A percentile compares a stretch with the other conserved stretches of the same genome.
These are phyloP conservation scores for Hypoxylon subgilvum DNA, from an alignment of 495 filamentous ascomycete genomes.

Conservation along the genomic window DNA sequence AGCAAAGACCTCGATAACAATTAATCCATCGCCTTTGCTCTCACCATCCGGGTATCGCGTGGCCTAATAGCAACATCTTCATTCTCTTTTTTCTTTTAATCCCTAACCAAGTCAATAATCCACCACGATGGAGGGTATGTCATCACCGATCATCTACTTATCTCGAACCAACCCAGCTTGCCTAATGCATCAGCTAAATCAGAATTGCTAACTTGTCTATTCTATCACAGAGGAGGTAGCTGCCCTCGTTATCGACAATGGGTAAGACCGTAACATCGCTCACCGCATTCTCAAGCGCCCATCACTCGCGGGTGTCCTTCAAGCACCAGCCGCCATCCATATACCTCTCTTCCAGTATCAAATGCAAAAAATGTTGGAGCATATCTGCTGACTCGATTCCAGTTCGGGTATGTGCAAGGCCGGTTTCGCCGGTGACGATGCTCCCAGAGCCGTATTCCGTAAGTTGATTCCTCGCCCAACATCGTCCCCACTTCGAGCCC, in stretches of 20 bases:
- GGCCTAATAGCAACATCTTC: conserved; percentile 43
- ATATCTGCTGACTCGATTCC: conserved; percentile 57
- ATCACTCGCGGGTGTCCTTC: conserved; percentile 14
- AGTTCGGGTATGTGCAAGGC: conserved; percentile 99
- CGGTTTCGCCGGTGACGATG: conserved; percentile 99
- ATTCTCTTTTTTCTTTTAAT: conserved; percentile 44
- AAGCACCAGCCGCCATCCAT: conserved; percentile 16
- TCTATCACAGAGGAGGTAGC: conserved; percentile 93
- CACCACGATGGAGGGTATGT: conserved; percentile 61
- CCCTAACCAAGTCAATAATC: conserved; percentile 54
- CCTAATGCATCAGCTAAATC: conserved; percentile 9
- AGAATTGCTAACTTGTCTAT: conserved; percentile 60
- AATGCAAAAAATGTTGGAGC: conserved; percentile 7
- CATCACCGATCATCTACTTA: conserved; percentile 8
- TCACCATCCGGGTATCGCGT: conserved; percentile 54
- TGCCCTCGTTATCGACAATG: conserved; percentile 99
- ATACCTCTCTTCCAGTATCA: conserved; percentile 6
- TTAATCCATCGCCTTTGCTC: conserved; percentile 46
- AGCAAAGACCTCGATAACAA: conserved; percentile 38
- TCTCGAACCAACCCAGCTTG: conserved; percentile 3
- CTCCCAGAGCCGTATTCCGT: conserved; percentile 99
- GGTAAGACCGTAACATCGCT: conserved; percentile 68
- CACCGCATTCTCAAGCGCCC: conserved; percentile 44
- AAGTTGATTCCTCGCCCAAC: conserved; percentile 63
- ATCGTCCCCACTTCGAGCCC: conserved; percentile 40